phyloP scores from a whole-genome alignment of 179 eudicot species.

The Spinacia oleracea region DNA sequence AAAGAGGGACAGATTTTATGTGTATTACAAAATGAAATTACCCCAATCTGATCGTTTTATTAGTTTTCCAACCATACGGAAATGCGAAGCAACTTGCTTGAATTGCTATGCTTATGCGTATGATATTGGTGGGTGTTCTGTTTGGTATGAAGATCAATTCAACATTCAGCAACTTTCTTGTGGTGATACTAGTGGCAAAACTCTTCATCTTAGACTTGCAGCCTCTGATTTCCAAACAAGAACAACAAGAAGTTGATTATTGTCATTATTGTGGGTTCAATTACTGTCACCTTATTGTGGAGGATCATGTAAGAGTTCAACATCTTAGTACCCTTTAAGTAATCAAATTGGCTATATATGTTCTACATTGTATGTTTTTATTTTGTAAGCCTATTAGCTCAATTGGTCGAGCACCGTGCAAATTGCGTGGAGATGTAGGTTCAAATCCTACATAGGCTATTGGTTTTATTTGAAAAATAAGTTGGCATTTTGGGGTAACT shows the following conservation, averaged over 20 bases:
- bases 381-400: too few relatives aligned
- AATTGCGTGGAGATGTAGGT: too few relatives aligned
- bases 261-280: constrained; percentile 35
- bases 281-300: constrained; percentile 20
- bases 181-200: constrained; percentile 35
- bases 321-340: too few relatives aligned
- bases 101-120: constrained; percentile 62
- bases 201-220: constrained; percentile 44
- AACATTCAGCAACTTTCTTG: constrained; percentile 40
- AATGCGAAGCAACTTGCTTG: constrained; percentile 51
- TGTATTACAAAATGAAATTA: constrained; percentile 18
- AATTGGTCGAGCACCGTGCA: too few relatives aligned
- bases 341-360: too few relatives aligned
- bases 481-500: too few relatives aligned
- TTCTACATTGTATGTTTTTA: too few relatives aligned
- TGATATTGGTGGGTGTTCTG: constrained; percentile 39
- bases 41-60: constrained; percentile 30
- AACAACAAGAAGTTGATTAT: constrained; percentile 30
- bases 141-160: constrained; percentile 50
- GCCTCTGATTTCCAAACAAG: constrained; percentile 38
- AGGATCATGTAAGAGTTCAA: too few relatives aligned
- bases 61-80: constrained; percentile 21
- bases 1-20: constrained; percentile 35
- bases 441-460: too few relatives aligned
- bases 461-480: too few relatives aligned